A percentile compares a stretch with the other conserved stretches of the same genome.
Conservation (phyloP, 2,329 filamentous ascomycete species). For the Tolypocladium inflatum region DNA sequence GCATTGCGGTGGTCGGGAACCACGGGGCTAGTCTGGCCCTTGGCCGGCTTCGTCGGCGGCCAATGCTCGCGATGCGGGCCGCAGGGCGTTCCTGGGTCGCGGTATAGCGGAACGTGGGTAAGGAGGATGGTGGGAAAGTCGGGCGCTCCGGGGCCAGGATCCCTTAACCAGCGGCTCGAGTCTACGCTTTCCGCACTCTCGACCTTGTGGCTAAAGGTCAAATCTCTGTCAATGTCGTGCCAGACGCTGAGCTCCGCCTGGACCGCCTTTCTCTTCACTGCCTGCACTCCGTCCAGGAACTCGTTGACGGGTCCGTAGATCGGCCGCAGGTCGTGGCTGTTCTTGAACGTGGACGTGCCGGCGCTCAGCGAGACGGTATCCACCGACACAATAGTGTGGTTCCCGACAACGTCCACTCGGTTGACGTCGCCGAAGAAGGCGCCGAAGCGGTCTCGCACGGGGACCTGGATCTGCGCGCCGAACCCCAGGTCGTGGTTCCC, state of each 20-base stretch:
- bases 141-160: conserved; percentile 32
- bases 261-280: conserved; percentile 56
- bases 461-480: conserved; percentile 69
- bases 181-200: conserved; percentile 46
- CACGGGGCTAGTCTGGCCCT: conserved; percentile 44
- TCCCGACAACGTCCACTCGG: conserved; percentile 81
- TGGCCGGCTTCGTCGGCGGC: conserved; percentile 57
- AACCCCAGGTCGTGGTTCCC: conserved; percentile 96
- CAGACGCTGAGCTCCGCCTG: conserved; percentile 58
- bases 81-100: conserved; percentile 74
- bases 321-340: conserved; percentile 39
- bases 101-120: conserved; percentile 84
- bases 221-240: conserved; percentile 47
- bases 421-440: conserved; percentile 89
- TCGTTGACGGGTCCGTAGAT: conserved; percentile 70
- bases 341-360: conserved; percentile 39
- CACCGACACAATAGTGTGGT: conserved; percentile 90
- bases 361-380: conserved; percentile 86
- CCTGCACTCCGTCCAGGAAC: conserved; percentile 62
- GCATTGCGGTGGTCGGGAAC: conserved; percentile 64
- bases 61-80: conserved; percentile 78
- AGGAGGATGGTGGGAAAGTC: conserved; percentile 83
- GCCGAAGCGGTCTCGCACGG: conserved; percentile 75
- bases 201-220: conserved; percentile 48
- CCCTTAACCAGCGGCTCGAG: conserved; percentile 16